A percentile compares a stretch with the other conserved stretches of the same genome.
Conservation (phyloP, 257 asterid species). For the Primulina tabacum region DNA sequence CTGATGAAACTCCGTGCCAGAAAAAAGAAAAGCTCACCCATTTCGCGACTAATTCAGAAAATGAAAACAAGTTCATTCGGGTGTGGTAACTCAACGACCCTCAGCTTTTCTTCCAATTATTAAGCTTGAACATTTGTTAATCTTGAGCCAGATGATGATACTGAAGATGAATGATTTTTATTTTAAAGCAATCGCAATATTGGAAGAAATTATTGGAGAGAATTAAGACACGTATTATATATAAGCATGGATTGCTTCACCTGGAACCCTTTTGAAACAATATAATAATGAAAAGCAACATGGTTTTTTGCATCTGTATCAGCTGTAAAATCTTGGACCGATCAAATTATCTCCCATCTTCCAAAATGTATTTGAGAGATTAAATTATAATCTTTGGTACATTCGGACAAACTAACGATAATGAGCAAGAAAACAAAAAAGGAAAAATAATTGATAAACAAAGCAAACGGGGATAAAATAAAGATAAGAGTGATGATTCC, state of each 20-base stretch:
- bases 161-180: background rate
- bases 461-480: constrained; percentile 28
- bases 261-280: constrained; percentile 56
- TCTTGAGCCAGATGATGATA: background rate
- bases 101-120: background rate
- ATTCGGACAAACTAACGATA: background rate
- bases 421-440: background rate
- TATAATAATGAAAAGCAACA: constrained; percentile 61
- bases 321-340: constrained; percentile 53
- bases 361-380: background rate
- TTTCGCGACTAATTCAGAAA: constrained; percentile 36
- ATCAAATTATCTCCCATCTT: constrained; percentile 29
- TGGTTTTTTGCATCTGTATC: constrained; percentile 65
- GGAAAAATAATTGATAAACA: background rate
- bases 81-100: background rate
- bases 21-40: constrained; percentile 63
- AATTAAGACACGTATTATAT: too few relatives aligned
- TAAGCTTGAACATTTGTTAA: too few relatives aligned
- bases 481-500: constrained; percentile 24
- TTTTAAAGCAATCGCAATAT: too few relatives aligned
- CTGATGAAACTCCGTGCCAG: constrained; percentile 23
- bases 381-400: background rate
- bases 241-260: constrained; percentile 23
- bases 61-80: background rate
- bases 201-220: background rate